Evolutionary conservation across 2,329 filamentous ascomycete species (phyloP).

Genomic region (Chaetothyriales sp.): DNA sequence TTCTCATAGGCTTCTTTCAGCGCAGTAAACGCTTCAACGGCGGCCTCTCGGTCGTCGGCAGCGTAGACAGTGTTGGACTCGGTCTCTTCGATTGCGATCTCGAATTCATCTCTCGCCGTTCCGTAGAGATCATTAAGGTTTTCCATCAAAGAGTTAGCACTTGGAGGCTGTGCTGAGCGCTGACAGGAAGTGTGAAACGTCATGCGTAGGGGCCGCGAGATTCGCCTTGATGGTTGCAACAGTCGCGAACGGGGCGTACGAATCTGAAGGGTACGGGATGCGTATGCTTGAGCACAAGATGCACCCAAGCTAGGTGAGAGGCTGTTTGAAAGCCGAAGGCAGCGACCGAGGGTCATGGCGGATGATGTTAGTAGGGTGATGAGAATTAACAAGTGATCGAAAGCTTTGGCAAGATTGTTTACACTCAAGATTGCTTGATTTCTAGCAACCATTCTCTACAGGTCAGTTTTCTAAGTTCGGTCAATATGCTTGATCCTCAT

Average conservation of each 20-base stretch:
- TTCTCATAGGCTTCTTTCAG: conserved; percentile 35
- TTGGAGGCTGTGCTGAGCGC: conserved; percentile 4
- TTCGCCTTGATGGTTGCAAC: not conserved
- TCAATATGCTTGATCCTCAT: no score
- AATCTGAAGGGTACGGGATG: not conserved
- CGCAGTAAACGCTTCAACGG: conserved; percentile 38
- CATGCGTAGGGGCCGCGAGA: not conserved
- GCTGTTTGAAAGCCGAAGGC: not conserved
- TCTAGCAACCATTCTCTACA: no score
- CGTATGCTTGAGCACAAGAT: not conserved
- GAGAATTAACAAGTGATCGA: no score
- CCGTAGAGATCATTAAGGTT: conserved; percentile 18
- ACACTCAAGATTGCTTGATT: no score
- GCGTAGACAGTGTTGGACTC: conserved; percentile 43
- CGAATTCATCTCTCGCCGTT: conserved; percentile 22
- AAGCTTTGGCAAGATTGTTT: no score
- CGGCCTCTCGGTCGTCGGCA: conserved; percentile 39
- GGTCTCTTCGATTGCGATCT: conserved; percentile 33
- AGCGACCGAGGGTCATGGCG: not conserved
- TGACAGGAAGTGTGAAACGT: not conserved
- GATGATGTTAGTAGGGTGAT: not conserved
- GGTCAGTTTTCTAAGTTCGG: no score
- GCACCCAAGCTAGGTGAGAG: not conserved
- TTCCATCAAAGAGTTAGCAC: conserved; percentile 18
- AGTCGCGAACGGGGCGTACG: not conserved